A percentile compares a stretch with the other conserved stretches of the same genome.
Evolutionary conservation across 1,284 basidiomycete species (phyloP).

Genomic region (Papiliotrema nemorosa): DNA sequence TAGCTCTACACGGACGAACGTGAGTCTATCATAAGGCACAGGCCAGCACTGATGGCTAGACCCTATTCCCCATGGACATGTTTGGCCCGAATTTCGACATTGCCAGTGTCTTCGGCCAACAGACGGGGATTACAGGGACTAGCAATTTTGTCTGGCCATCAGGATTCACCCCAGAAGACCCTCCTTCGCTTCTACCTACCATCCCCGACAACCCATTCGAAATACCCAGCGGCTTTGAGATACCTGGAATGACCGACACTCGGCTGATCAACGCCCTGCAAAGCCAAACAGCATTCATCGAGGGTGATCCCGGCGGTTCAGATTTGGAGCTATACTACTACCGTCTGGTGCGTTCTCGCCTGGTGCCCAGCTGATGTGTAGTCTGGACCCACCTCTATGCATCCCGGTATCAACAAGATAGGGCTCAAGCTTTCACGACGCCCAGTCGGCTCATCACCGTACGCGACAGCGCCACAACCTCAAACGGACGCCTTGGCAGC

Average conservation of each 20-base stretch:
- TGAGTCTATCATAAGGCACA: background rate
- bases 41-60: background rate
- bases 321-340: conserved; percentile 51
- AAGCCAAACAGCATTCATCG: conserved; percentile 48
- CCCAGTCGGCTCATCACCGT: conserved; percentile 18
- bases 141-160: conserved; percentile 4
- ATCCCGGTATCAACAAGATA: conserved; percentile 52
- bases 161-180: conserved; percentile 4
- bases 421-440: conserved; percentile 49
- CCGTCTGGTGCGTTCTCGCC: conserved; percentile 35
- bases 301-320: conserved; percentile 44
- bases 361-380: conserved; percentile 8
- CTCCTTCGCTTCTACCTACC: background rate
- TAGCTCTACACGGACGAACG: conserved; percentile 2
- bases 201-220: background rate
- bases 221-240: conserved; percentile 5
- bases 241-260: conserved; percentile 28
- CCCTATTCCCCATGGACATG: background rate
- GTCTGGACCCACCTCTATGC: conserved; percentile 47
- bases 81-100: background rate
- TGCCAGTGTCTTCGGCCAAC: background rate
- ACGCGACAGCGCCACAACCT: conserved; percentile 27
- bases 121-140: background rate
- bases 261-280: conserved; percentile 46
- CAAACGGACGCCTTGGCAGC: conserved; percentile 8